A percentile compares a stretch with the other conserved stretches of the same genome.
phyloP scores from a whole-genome alignment of 179 eudicot genomes.

The Beta macrorhiza region DNA sequence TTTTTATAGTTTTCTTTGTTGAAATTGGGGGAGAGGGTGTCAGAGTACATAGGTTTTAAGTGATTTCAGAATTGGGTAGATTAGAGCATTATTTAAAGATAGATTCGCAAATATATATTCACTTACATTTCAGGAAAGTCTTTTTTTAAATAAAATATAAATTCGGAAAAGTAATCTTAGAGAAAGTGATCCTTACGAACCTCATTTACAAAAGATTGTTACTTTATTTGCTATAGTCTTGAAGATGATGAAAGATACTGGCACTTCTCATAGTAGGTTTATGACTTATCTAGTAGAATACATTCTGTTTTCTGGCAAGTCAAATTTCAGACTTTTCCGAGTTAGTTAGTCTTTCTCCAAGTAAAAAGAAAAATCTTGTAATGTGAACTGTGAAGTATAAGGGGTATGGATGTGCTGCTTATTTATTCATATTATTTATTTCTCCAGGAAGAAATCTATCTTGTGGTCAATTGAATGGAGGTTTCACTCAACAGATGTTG shows the following conservation, averaged over 20 bases:
- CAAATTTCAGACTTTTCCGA: background rate
- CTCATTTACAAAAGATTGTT: background rate
- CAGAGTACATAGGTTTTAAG: background rate
- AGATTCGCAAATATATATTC: background rate
- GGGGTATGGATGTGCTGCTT: background rate
- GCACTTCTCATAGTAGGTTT: background rate
- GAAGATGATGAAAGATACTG: background rate
- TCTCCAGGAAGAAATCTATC: constrained; percentile 62
- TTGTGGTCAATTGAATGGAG: constrained; percentile 95
- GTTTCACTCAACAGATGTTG: constrained; percentile 77
- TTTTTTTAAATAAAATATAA: background rate
- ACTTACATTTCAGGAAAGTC: background rate
- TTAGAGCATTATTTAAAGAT: background rate
- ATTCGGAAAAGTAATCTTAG: too few species aligned
- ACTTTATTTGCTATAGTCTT: background rate
- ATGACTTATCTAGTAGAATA: background rate
- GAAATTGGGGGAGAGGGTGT: background rate
- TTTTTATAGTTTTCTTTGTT: background rate
- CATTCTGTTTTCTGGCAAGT: background rate
- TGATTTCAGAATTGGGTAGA: background rate
- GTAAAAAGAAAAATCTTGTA: background rate
- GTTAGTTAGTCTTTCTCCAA: background rate
- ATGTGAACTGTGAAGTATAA: background rate
- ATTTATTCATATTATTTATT: background rate
- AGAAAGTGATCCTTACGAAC: background rate